Conservation (phyloP, 768 basidiomycete species). For the Candolleomyces aberdarensis region DNA sequence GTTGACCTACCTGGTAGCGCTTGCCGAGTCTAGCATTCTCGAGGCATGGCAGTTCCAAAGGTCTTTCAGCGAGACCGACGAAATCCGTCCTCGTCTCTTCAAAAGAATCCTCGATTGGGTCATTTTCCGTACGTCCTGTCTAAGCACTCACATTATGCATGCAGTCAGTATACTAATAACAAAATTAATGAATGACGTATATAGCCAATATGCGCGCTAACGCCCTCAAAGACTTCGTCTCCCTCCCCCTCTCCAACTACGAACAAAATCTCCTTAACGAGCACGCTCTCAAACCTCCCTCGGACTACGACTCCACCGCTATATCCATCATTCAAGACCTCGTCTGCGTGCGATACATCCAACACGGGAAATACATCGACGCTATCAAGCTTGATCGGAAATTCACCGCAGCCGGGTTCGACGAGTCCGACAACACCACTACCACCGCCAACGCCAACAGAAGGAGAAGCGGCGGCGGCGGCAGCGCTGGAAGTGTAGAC, state of each 20-base stretch:
- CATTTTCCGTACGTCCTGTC: slow-evolving; percentile 55
- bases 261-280: slow-evolving; percentile 59
- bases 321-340: slow-evolving; percentile 69
- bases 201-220: slow-evolving; percentile 57
- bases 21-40: slow-evolving; percentile 59
- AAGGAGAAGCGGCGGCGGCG: too few species aligned
- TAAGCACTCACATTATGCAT: neutral
- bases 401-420: slow-evolving; percentile 45
- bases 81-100: slow-evolving; percentile 52
- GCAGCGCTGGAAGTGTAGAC: slow-evolving; percentile 20
- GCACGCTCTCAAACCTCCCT: slow-evolving; percentile 57
- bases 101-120: slow-evolving; percentile 65
- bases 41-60: slow-evolving; percentile 79
- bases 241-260: slow-evolving; percentile 60
- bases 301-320: slow-evolving; percentile 42
- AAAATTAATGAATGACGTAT: slow-evolving; percentile 5
- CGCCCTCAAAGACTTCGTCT: slow-evolving; percentile 59
- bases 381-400: slow-evolving; percentile 74
- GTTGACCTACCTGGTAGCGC: slow-evolving; percentile 63
- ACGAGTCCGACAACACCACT: slow-evolving; percentile 2
- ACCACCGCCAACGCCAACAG: too few species aligned
- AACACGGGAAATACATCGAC: slow-evolving; percentile 64
- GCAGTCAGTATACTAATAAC: neutral
- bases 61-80: slow-evolving; percentile 58
- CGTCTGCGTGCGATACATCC: slow-evolving; percentile 74